Evolutionary conservation across 1,139 yeast species (phyloP), one percentile per base, ranked within the genome.

Genomic region (Saccharomyces pastorianus): DNA sequence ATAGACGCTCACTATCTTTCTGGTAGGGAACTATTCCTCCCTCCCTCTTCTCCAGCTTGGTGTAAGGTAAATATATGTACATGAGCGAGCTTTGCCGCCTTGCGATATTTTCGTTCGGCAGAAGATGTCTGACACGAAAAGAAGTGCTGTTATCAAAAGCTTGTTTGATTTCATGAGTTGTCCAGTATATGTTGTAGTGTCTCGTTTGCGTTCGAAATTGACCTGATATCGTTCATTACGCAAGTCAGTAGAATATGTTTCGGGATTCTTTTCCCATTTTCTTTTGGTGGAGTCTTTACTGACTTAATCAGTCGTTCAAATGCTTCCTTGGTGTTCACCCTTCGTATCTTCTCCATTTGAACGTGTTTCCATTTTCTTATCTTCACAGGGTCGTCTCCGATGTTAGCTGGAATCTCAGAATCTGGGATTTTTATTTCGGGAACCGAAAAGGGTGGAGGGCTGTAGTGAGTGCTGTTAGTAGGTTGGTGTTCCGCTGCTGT

Each of bases 361-460:
- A 68, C 71, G 56, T 69, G 73, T 49, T 64, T 67, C 69, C 71
- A 67, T 55, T 66, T 67, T 52, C 67, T 62, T 11, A 65, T 32
- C 46, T 55, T 55, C 4, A 55, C 56, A 4, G 59, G 52, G 53
- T 66, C 63, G 25, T 55, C 47, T 25, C 29, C 46, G 2, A 67
- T 50, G 28, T 61, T 60, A 2, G 46, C 17, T 1, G 71, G 71
- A 7, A 61, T 56, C n/a, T 59, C 59, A 7, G 58, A 52, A 34
- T 64, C 64, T 1, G 60, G 56, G n/a, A 67, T 55, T 5, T 57
- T 58, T 11, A 66, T 60, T 5, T 64, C 67, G 6, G 70, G 70
- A 6, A 67, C 53, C 14, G 54, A 51, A 42, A 59, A 55, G 32
- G 55, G 41, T 6, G 52, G 51, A n/a, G 60, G 57, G 31, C 23